Conservation (phyloP, 768 basidiomycete species). For the Lepiota brunneoincarnata region DNA sequence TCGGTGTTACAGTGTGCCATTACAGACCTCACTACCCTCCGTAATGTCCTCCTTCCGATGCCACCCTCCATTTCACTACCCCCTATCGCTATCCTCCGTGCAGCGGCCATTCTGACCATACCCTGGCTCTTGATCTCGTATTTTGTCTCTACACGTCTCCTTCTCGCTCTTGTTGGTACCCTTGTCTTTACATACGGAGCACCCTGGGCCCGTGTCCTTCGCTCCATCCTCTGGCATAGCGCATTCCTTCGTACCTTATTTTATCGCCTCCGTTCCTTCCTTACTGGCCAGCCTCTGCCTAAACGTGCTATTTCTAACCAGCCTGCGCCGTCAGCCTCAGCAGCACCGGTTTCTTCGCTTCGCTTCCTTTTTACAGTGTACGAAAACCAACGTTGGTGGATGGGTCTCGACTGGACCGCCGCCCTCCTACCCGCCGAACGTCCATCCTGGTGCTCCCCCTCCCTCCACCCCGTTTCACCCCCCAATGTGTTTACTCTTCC, state of each 20-base stretch:
- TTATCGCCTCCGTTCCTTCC: slow-evolving; percentile 47
- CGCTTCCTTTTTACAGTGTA: slow-evolving; percentile 88
- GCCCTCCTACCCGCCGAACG: slow-evolving; percentile 88
- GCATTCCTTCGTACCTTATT: slow-evolving; percentile 65
- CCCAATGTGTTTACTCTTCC: slow-evolving; percentile 70
- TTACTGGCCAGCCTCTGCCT: slow-evolving; percentile 58
- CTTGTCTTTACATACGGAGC: slow-evolving; percentile 61
- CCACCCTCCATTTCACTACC: slow-evolving; percentile 26
- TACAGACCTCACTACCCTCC: slow-evolving; percentile 64
- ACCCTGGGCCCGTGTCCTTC: slow-evolving; percentile 59
- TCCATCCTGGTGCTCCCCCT: slow-evolving; percentile 77
- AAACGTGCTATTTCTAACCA: slow-evolving; percentile 33
- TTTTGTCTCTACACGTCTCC: slow-evolving; percentile 58
- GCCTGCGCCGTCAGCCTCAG: slow-evolving; percentile 24
- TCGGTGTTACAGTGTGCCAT: slow-evolving; percentile 50
- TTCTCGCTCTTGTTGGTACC: slow-evolving; percentile 59
- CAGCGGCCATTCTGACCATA: slow-evolving; percentile 51
- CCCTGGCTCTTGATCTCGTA: slow-evolving; percentile 68
- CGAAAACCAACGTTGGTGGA: slow-evolving; percentile 98
- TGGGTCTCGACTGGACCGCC: slow-evolving; percentile 95
- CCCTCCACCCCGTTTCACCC: slow-evolving; percentile 61
- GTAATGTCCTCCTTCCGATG: slow-evolving; percentile 48
- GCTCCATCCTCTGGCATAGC: slow-evolving; percentile 56
- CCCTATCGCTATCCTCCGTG: slow-evolving; percentile 46
- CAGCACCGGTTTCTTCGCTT: slow-evolving; percentile 39